These are phyloP conservation scores for Trifolium dubium DNA, from an alignment of 306 rosid genomes.

Conservation along the genomic window DNA sequence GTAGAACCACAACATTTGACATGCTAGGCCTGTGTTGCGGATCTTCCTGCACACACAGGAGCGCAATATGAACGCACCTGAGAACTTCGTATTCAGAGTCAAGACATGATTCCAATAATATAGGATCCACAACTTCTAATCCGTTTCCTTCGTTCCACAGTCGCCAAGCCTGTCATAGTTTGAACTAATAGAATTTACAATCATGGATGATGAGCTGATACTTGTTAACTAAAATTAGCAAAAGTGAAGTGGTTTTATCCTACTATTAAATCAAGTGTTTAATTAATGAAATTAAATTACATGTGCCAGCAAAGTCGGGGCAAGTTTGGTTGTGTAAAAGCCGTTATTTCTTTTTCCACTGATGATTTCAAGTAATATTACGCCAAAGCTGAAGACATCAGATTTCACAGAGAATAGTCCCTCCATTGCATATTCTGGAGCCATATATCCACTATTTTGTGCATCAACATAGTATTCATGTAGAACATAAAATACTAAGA, in stretches of 20 bases:
- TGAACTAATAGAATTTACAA: neutral
- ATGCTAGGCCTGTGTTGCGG: conserved; percentile 59
- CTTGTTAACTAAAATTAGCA: neutral
- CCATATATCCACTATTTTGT: conserved; percentile 60
- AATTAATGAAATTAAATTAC: conserved; percentile 43
- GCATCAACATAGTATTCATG: neutral
- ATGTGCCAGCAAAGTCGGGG: conserved; percentile 53
- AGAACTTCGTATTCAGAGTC: conserved; percentile 29
- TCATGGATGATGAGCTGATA: neutral
- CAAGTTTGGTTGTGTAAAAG: conserved; percentile 47
- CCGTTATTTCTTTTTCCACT: conserved; percentile 58
- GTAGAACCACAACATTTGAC: conserved; percentile 49
- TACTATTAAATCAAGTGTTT: neutral
- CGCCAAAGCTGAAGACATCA: conserved; percentile 69
- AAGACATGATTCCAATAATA: conserved; percentile 38
- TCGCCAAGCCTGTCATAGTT: conserved; percentile 57
- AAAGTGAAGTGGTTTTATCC: neutral
- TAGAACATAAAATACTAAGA: neutral
- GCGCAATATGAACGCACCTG: conserved; percentile 57
- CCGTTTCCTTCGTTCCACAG: conserved; percentile 55
- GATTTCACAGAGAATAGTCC: conserved; percentile 62
- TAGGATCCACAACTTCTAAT: conserved; percentile 52
- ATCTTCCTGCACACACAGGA: conserved; percentile 66
- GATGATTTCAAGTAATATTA: conserved; percentile 60
- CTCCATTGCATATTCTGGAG: conserved; percentile 69